Percentiles rank a stretch among this genome's conserved stretches.
Conservation (phyloP, 768 basidiomycete genomes). For the Mycena alexandri region DNA sequence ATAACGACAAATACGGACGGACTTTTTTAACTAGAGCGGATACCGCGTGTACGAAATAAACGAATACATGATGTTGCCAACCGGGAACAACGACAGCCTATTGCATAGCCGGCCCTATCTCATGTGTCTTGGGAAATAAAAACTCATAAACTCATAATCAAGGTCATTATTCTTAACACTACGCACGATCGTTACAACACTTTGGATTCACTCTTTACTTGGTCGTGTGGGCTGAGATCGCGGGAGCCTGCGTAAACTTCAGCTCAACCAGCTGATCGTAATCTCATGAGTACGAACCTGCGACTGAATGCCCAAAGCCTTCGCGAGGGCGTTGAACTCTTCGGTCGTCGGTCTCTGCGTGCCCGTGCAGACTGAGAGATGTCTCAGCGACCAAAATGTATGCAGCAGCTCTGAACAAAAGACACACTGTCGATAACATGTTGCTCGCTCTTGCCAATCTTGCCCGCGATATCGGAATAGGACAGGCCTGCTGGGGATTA, state of each 20-base stretch:
- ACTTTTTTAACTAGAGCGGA: neutral
- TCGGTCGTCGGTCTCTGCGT: conserved; percentile 52
- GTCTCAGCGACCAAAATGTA: no score
- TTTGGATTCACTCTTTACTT: conserved; percentile 15
- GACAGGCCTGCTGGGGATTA: conserved; percentile 55
- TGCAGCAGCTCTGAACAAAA: neutral
- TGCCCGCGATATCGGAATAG: conserved; percentile 61
- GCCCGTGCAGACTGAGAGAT: conserved; percentile 62
- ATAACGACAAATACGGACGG: conserved; percentile 1
- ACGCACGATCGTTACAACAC: conserved; percentile 22
- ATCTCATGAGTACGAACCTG: conserved; percentile 44
- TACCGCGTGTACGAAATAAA: conserved; percentile 10
- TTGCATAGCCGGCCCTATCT: neutral
- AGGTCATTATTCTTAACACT: conserved; percentile 14
- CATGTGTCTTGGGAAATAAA: neutral
- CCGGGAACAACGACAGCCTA: neutral
- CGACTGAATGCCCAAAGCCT: conserved; percentile 54
- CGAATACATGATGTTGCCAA: no score
- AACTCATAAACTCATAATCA: conserved; percentile 1
- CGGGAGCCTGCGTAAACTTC: conserved; percentile 3
- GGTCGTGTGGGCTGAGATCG: conserved; percentile 25
- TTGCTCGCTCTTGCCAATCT: conserved; percentile 56
- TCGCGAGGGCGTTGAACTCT: conserved; percentile 65
- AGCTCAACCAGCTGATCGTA: neutral
- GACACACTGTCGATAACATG: conserved; percentile 69